Evolutionary conservation across 129 eudicot species (phyloP).

Genomic region (Kitagawia praeruptora): DNA sequence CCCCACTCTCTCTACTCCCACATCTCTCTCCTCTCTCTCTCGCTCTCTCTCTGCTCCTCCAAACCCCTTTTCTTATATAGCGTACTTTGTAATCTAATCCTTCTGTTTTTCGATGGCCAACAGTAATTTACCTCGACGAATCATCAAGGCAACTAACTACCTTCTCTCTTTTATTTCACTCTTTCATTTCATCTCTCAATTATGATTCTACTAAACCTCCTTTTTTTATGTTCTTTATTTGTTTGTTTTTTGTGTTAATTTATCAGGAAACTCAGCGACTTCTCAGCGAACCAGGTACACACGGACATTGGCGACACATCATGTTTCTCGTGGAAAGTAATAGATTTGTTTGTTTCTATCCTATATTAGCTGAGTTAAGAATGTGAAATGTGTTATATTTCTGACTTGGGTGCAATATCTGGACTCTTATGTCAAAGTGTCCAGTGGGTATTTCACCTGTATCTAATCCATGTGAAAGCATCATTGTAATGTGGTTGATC

Average conservation of each 20-base stretch:
- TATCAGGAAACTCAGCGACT: conserved; percentile 92
- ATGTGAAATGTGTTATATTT: not conserved
- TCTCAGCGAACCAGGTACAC: conserved; percentile 94
- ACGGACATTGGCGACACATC: not conserved
- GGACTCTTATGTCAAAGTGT: not conserved
- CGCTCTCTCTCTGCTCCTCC: too few species aligned
- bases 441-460: not conserved
- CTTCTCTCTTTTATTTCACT: too few species aligned
- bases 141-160: too few species aligned
- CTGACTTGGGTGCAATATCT: not conserved
- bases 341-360: not conserved
- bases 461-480: not conserved
- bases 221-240: not conserved
- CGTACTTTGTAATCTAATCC: too few species aligned
- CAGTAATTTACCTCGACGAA: too few species aligned
- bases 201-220: conserved; percentile 15
- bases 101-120: too few species aligned
- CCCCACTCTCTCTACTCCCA: too few species aligned
- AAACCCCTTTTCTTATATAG: too few species aligned
- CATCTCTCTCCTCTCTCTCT: too few species aligned
- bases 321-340: not conserved
- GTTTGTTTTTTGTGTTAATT: not conserved
- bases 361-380: not conserved
- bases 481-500: not conserved
- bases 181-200: too few species aligned